Base-by-base conservation (phyloP, 257 asterid species). In the Rauvolfia tetraphylla region DNA sequence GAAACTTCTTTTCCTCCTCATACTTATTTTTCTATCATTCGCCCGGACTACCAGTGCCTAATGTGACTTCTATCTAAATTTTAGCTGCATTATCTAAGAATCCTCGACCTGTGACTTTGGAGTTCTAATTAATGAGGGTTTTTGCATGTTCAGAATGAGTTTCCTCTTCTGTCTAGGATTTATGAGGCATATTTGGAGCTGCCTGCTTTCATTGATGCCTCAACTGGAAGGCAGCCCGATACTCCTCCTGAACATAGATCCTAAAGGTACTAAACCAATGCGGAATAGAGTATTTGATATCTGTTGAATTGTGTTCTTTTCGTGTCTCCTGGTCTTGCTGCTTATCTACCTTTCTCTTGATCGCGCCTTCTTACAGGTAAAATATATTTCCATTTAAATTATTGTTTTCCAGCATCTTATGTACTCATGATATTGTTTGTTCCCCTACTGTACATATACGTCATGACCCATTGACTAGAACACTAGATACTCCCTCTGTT, bases 191-290 rank as follows among this genome's bases (percentile, higher is more conserved):
- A 88, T 81, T 74, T 66, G 36, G 83, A 81, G 82, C 84, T 83
- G 76, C 84, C 87, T 38, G 92, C 90, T 75, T 87, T 88, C 72
- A 78, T 58, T 65, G 86, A 76, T 76, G 93, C 91, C 61, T 74
- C 83, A 87, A 90, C 92, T 5, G 89, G 76, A 81, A 90, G 82
- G 61, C 95, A 90, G 78, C 89, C 89, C 51, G 95, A 87, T 81
- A 33, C 95, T n/a, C 89, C 90, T 7, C 82, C 84, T 22, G 66
- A 72, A 10, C 23, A 18, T 14, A 48, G 76, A 54, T 22, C 42
- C 46, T 72, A 39, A 72, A 53, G 49, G 38, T 49, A 71, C 11
- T 70, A 29, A 27, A 33, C 29, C 25, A 17, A 14, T 15, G 8
- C 15, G 29, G 27, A 53, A 49, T 3, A 49, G 17, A 33, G 29